Percentiles rank a stretch among this genome's conserved stretches.
These are phyloP conservation scores for Phyllosticta capitalensis DNA, from an alignment of 2,329 filamentous ascomycete genomes.

Conservation along the genomic window DNA sequence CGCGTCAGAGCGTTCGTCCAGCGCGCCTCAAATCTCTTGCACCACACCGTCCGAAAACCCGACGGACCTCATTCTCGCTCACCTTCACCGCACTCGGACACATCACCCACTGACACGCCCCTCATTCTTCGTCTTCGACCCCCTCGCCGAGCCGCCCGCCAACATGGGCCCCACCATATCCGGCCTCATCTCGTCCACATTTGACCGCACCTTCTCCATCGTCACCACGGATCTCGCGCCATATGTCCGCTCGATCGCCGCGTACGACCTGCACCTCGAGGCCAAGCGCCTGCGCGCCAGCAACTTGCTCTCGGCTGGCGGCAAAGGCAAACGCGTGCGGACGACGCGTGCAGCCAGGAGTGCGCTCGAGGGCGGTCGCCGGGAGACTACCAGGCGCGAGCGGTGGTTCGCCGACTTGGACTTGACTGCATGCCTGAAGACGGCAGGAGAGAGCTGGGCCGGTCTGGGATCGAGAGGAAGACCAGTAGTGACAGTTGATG, in stretches of 20 bases:
- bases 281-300: conserved; percentile 55
- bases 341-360: conserved; percentile 67
- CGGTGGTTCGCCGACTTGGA: conserved; percentile 62
- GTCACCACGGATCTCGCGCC: conserved; percentile 75
- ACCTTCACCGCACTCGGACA: conserved; percentile 13
- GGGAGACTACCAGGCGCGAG: conserved; percentile 58
- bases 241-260: conserved; percentile 77
- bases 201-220: conserved; percentile 59
- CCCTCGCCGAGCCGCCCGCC: conserved; percentile 36
- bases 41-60: background rate
- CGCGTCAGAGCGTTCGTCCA: conserved; percentile 2
- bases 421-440: conserved; percentile 53
- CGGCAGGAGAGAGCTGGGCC: conserved; percentile 38
- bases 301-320: conserved; percentile 52
- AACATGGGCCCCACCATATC: conserved; percentile 20
- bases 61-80: conserved; percentile 22
- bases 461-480: conserved; percentile 16
- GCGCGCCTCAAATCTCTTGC: background rate
- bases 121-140: conserved; percentile 43
- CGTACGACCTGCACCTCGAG: conserved; percentile 63
- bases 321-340: conserved; percentile 49
- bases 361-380: conserved; percentile 64
- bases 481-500: background rate
- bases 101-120: conserved; percentile 22
- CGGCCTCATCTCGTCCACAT: conserved; percentile 58